phyloP scores from a whole-genome alignment of 2,329 filamentous ascomycete genomes.

The Fusarium dimerum region DNA sequence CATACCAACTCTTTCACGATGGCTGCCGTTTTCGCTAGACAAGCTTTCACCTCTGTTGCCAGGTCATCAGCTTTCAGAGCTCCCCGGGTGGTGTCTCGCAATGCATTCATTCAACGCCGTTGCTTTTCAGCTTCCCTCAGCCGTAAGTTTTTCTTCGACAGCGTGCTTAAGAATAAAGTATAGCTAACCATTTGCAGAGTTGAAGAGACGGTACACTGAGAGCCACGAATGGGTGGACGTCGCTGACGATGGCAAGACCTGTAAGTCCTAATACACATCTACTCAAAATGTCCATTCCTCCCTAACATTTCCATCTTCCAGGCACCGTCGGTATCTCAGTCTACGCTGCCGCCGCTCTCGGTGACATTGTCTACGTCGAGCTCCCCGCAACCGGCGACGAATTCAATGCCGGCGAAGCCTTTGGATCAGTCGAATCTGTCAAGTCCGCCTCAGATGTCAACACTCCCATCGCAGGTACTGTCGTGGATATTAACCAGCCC shows the following conservation, averaged over 20 bases:
- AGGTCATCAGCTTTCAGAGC: constrained; percentile 21
- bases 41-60: constrained; percentile 26
- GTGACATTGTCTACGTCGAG: constrained; percentile 90
- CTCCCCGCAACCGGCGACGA: constrained; percentile 68
- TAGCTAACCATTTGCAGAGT: constrained; percentile 10
- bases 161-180: neutral
- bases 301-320: constrained; percentile 23
- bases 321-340: constrained; percentile 77
- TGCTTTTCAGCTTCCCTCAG: constrained; percentile 28
- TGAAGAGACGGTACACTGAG: constrained; percentile 65
- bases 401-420: constrained; percentile 69
- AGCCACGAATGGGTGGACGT: constrained; percentile 94
- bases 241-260: constrained; percentile 60
- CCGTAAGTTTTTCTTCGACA: constrained; percentile 11
- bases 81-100: constrained; percentile 19
- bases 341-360: constrained; percentile 81
- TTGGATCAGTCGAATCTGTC: constrained; percentile 89
- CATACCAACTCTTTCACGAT: constrained; percentile 9
- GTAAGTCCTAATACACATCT: constrained; percentile 13
- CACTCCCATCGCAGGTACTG: constrained; percentile 71
- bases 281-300: neutral
- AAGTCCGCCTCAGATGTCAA: constrained; percentile 92
- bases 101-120: constrained; percentile 20
- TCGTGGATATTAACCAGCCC: constrained; percentile 66
- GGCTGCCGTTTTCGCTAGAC: constrained; percentile 27